Evolutionary conservation across 495 filamentous ascomycete genomes (phyloP).

Genomic region (Aspergillus carlsbadensis): DNA sequence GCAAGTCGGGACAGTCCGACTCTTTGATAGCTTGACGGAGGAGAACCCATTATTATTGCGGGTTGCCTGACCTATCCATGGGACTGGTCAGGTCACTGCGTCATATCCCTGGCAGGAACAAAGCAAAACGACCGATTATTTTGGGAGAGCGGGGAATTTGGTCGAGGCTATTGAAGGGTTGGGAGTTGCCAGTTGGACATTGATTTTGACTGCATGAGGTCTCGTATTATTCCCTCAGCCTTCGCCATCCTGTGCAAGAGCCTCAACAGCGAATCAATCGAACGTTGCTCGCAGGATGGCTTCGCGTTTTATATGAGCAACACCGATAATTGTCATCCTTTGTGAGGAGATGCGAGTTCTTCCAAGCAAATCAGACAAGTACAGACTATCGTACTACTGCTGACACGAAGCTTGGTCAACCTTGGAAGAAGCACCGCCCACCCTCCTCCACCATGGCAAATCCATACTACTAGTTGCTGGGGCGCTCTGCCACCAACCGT

Average conservation of each 20-base stretch:
- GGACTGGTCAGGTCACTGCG: neutral
- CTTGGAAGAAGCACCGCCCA: neutral
- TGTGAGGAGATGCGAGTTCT: neutral
- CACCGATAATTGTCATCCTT: no score
- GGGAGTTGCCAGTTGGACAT: neutral
- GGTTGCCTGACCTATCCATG: neutral
- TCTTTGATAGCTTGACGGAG: neutral
- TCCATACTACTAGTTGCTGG: neutral
- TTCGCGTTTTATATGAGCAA: no score
- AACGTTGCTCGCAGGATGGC: no score
- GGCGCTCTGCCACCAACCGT: neutral
- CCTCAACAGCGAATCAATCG: no score
- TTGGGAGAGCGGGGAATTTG: neutral
- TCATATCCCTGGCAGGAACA: neutral
- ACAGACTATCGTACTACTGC: neutral
- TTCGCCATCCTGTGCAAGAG: no score
- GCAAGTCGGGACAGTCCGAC: neutral
- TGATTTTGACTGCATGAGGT: no score
- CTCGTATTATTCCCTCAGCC: no score
- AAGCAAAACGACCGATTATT: slow-evolving; percentile 2
- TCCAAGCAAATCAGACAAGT: neutral
- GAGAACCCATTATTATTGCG: neutral
- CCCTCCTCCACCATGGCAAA: neutral
- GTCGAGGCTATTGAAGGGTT: neutral
- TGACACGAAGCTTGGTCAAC: slow-evolving; percentile 4